Evolutionary conservation across 108 stramenopile genomes (phyloP).

Genomic region (Skeletonema grethae): DNA sequence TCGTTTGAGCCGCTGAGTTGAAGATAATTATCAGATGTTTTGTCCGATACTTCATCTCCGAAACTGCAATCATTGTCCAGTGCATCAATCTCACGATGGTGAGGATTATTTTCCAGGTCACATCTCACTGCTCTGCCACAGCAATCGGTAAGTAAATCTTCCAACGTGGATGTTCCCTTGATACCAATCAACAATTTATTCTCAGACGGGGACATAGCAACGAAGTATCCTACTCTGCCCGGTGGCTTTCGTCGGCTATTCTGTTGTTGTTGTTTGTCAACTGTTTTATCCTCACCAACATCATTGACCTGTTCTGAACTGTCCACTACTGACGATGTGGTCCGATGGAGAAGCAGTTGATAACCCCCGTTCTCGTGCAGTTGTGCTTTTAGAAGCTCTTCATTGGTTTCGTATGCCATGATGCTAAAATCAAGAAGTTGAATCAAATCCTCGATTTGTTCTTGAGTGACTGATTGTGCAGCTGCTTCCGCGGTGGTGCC

Average conservation of each 20-base stretch:
- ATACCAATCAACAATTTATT: constrained; percentile 57
- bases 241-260: constrained; percentile 47
- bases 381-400: constrained; percentile 46
- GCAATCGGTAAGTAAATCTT: constrained; percentile 75
- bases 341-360: constrained; percentile 46
- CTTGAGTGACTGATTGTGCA: constrained; percentile 16
- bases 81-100: constrained; percentile 2
- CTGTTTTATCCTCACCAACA: neutral
- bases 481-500: constrained; percentile 4
- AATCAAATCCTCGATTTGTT: constrained; percentile 39
- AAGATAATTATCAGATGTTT: neutral
- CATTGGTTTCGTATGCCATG: constrained; percentile 63
- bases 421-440: constrained; percentile 49
- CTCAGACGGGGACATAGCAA: constrained; percentile 53
- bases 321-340: constrained; percentile 33
- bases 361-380: constrained; percentile 12
- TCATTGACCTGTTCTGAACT: neutral
- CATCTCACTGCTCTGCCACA: constrained; percentile 57
- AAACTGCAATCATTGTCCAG: neutral
- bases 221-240: constrained; percentile 65
- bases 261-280: neutral
- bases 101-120: constrained; percentile 46
- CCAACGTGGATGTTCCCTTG: constrained; percentile 75
- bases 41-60: neutral
- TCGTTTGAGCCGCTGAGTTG: neutral